A percentile compares a stretch with the other conserved stretches of the same genome.
These are phyloP conservation scores for Pneumocystis jirovecii DNA, from an alignment of 1,139 yeast genomes.

Conservation along the genomic window DNA sequence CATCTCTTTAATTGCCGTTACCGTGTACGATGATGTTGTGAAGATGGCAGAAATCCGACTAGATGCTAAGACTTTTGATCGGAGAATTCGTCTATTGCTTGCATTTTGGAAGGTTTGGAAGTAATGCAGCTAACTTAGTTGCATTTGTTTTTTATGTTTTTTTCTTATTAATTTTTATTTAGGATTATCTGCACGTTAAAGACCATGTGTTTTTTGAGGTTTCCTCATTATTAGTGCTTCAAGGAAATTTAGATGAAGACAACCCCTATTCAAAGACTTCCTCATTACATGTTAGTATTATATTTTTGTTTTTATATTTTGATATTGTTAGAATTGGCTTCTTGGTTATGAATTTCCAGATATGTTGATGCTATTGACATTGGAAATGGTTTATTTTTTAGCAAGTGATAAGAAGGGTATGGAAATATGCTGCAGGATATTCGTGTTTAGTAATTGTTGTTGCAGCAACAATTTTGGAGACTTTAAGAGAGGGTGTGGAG, in stretches of 20 bases:
- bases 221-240: constrained; percentile 47
- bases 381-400: constrained; percentile 46
- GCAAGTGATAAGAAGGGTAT: constrained; percentile 40
- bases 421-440: neutral
- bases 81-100: constrained; percentile 4
- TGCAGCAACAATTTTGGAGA: constrained; percentile 52
- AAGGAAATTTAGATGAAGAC: constrained; percentile 74
- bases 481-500: constrained; percentile 17
- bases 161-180: neutral
- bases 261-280: constrained; percentile 86
- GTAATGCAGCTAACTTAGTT: neutral
- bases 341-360: constrained; percentile 92
- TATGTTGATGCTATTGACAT: constrained; percentile 55
- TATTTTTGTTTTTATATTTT: neutral
- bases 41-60: constrained; percentile 7
- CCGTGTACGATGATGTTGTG: neutral
- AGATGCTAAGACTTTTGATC: constrained; percentile 5
- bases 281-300: constrained; percentile 40
- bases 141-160: neutral
- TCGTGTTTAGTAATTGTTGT: neutral
- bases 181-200: neutral
- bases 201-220: constrained; percentile 31
- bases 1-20: neutral
- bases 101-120: constrained; percentile 5
- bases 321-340: constrained; percentile 45